phyloP scores from a whole-genome alignment of 345 rosid genomes.

The Rhizophora apiculata region DNA sequence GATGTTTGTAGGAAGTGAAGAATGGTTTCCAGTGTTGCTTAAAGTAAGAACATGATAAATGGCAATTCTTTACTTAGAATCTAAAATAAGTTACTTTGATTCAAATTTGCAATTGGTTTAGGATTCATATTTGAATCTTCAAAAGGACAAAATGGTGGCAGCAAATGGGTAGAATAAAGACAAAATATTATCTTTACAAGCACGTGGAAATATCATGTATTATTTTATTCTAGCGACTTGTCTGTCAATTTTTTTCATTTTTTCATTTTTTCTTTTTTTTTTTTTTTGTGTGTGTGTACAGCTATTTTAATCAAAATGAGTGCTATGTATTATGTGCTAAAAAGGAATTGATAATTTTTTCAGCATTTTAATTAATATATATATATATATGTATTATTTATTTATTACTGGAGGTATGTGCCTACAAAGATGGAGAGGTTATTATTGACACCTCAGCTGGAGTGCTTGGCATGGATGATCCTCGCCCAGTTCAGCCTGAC shows the following conservation, averaged over 20 bases:
- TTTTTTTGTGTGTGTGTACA: too few species aligned
- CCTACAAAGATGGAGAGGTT: constrained; percentile 91
- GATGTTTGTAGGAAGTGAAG: too few species aligned
- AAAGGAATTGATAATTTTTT: too few species aligned
- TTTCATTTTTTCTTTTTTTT: too few species aligned
- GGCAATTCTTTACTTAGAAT: too few species aligned
- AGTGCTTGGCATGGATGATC: constrained; percentile 87
- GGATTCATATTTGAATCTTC: not conserved
- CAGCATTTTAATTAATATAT: constrained; percentile 3
- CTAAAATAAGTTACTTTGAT: too few species aligned
- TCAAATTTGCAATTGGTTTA: too few species aligned
- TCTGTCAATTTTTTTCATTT: too few species aligned
- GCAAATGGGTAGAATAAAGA: not conserved
- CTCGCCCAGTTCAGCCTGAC: constrained; percentile 95
- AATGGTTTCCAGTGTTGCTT: not conserved
- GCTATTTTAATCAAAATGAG: too few species aligned
- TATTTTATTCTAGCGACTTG: too few species aligned
- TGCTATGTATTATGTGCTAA: too few species aligned
- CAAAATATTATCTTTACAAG: not conserved
- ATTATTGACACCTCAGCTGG: constrained; percentile 97
- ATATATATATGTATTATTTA: not conserved
- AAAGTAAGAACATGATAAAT: not conserved
- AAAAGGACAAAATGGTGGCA: not conserved
- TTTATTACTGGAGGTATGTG: constrained; percentile 63
- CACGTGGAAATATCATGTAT: too few species aligned